Conservation (phyloP, 768 basidiomycete genomes). For the Naganishia randhawae region DNA sequence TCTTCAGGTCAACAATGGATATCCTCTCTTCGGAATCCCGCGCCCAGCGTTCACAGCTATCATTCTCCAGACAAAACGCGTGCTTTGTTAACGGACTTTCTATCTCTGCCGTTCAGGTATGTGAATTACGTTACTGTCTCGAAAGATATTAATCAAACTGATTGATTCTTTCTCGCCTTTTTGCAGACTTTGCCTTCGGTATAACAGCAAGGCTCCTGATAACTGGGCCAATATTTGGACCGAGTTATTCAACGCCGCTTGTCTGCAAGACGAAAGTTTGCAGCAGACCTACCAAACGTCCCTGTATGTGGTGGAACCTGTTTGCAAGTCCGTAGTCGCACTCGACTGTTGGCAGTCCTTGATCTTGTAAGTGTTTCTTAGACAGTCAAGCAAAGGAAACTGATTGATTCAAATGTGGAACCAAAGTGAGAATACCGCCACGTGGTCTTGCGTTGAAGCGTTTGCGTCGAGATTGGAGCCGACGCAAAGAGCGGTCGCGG, state of each 20-base stretch:
- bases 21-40: background rate
- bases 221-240: background rate
- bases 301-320: background rate
- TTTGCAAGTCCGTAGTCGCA: background rate
- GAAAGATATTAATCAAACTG: too few species aligned
- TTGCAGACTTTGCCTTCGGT: background rate
- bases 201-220: background rate
- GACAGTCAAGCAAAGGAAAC: background rate
- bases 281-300: background rate
- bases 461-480: background rate
- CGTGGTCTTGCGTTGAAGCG: background rate
- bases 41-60: background rate
- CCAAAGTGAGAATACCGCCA: background rate
- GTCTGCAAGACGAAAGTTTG: background rate
- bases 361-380: background rate
- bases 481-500: background rate
- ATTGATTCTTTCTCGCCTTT: background rate
- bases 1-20: background rate
- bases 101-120: constrained; percentile 40
- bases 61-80: constrained; percentile 41
- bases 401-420: background rate
- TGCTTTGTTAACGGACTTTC: constrained; percentile 39
- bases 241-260: background rate
- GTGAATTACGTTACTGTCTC: background rate
- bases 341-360: constrained; percentile 10